Conservation (phyloP, 192 early-diverging fungal species). For the Oehlia diaphana region DNA sequence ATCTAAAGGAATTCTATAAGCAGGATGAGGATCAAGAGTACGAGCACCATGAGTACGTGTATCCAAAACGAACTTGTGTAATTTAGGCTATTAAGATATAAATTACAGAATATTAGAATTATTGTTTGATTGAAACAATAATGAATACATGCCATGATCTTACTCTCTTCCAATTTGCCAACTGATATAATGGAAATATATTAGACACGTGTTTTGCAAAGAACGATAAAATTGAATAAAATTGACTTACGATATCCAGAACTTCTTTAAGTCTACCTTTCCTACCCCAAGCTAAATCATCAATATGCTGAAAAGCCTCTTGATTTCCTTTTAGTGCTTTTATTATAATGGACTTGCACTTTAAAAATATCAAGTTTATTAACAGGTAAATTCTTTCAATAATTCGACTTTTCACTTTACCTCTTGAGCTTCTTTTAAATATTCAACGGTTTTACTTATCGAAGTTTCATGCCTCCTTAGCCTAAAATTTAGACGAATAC, state of each 20-base stretch:
- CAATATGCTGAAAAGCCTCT: conserved; percentile 28
- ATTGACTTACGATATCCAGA: conserved; percentile 35
- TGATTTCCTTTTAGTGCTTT: conserved; percentile 33
- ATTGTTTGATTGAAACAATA: neutral
- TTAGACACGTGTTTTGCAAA: neutral
- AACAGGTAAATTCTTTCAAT: too few relatives aligned
- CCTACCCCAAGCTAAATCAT: conserved; percentile 35
- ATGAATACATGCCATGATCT: neutral
- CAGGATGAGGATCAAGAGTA: conserved; percentile 19
- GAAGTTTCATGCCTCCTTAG: conserved; percentile 38
- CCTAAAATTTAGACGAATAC: conserved; percentile 38
- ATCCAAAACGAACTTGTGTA: conserved; percentile 40
- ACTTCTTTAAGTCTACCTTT: conserved; percentile 41
- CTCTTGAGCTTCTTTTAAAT: conserved; percentile 36
- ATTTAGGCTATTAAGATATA: conserved; percentile 4
- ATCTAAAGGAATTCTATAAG: conserved; percentile 36
- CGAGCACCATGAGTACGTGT: conserved; percentile 31
- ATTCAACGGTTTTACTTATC: conserved; percentile 27
- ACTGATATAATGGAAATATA: neutral
- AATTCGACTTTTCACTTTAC: neutral
- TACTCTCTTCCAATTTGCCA: conserved; percentile 2
- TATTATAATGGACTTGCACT: conserved; percentile 13
- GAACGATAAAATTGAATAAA: neutral
- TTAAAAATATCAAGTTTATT: neutral
- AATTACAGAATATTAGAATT: neutral